Conservation (phyloP, 805 yeast species). For the Isabelozyma heimii region DNA sequence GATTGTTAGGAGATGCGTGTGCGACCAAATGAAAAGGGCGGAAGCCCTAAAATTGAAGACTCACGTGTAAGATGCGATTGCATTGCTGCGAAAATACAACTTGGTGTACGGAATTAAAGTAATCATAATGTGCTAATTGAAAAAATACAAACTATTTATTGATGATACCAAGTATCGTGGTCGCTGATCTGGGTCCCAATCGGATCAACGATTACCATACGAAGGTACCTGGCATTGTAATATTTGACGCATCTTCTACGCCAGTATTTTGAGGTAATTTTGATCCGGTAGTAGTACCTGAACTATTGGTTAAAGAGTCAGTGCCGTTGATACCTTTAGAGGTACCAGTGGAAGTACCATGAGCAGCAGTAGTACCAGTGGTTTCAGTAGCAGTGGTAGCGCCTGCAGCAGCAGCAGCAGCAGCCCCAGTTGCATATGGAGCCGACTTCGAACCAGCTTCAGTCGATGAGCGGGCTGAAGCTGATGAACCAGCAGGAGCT, state of each 20-base stretch:
- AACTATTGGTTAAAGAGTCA: background rate
- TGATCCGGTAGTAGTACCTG: background rate
- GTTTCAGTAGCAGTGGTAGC: background rate
- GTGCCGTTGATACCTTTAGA: background rate
- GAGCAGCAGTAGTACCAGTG: too few relatives aligned
- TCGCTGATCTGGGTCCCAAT: background rate
- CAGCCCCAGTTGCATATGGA: background rate
- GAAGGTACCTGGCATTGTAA: conserved; percentile 13
- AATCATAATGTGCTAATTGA: background rate
- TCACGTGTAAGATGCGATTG: background rate
- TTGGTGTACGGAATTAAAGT: background rate
- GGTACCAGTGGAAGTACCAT: too few relatives aligned
- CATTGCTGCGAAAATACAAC: background rate
- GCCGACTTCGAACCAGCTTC: background rate
- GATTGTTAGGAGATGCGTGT: background rate
- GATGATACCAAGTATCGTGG: background rate
- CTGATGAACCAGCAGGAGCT: too few relatives aligned
- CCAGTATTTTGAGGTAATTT: background rate
- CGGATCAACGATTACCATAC: conserved; percentile 3
- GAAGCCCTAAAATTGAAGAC: conserved; percentile 1
- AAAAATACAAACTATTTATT: background rate
- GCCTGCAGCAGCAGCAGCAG: conserved; percentile 1
- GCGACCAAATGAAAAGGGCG: background rate
- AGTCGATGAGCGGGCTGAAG: background rate
- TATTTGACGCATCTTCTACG: background rate